phyloP scores from a whole-genome alignment of 176 grass and related monocot species.

The Carex littledalei region DNA sequence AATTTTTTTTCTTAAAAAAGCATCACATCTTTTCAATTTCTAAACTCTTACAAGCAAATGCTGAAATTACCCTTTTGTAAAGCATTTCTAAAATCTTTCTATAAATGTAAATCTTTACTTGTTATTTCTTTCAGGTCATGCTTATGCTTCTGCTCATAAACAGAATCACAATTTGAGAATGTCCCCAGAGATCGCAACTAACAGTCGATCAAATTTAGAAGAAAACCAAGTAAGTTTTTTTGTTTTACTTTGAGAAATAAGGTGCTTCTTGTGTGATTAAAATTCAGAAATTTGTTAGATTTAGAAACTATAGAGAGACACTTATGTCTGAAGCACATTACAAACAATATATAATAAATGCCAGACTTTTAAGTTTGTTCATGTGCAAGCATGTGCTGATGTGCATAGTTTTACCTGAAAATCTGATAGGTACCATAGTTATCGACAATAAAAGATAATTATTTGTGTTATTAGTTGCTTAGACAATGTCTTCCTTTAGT shows the following conservation, averaged over 20 bases:
- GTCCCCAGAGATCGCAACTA: not conserved
- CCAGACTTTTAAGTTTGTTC: not conserved
- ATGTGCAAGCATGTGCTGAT: not conserved
- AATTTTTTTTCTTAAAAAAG: not conserved
- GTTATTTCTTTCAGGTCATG: slow-evolving; percentile 9
- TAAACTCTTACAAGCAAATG: not conserved
- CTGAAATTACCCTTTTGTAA: slow-evolving; percentile 4
- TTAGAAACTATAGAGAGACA: not conserved
- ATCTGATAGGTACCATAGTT: not conserved
- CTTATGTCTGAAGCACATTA: not conserved
- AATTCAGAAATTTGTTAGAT: not conserved
- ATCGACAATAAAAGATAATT: not conserved
- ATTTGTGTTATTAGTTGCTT: not conserved
- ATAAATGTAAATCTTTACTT: not conserved
- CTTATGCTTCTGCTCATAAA: slow-evolving; percentile 4
- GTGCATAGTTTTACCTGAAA: not conserved
- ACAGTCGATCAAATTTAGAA: not conserved
- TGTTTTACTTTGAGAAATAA: not conserved
- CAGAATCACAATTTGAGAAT: not conserved
- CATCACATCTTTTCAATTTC: not conserved
- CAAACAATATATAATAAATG: not conserved
- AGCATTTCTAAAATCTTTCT: not conserved
- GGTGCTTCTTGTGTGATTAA: not conserved
- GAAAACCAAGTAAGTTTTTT: slow-evolving; percentile 10
- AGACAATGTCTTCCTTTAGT: not conserved